Evolutionary conservation across 1,284 basidiomycete genomes (phyloP).

Genomic region (Trichosporon sp.): DNA sequence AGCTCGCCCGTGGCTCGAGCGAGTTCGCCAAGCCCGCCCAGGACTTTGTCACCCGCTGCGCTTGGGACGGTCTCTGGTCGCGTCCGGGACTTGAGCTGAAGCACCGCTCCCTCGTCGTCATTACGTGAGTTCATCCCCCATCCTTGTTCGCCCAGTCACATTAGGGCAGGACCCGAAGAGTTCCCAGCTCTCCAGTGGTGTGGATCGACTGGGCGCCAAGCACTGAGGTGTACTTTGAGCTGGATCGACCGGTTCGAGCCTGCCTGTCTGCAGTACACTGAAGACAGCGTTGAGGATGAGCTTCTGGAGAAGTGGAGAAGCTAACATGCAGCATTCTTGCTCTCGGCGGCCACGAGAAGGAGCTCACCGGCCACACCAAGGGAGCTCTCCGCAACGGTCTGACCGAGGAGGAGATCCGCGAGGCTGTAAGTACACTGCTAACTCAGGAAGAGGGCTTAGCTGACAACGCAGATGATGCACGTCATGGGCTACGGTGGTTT

Average conservation of each 20-base stretch:
- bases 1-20: constrained; percentile 28
- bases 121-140: constrained; percentile 28
- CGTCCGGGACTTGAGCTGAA: constrained; percentile 34
- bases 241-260: too few relatives aligned
- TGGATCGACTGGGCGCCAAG: too few relatives aligned
- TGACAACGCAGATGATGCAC: constrained; percentile 26
- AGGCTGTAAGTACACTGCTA: constrained; percentile 18
- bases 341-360: constrained; percentile 31
- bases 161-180: too few relatives aligned
- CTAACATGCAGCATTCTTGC: constrained; percentile 33
- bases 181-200: too few relatives aligned
- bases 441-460: too few relatives aligned
- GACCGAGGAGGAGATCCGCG: constrained; percentile 34
- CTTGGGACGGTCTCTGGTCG: constrained; percentile 34
- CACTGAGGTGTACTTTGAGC: background rate
- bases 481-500: constrained; percentile 34
- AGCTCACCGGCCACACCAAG: constrained; percentile 31
- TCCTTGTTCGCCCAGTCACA: too few relatives aligned
- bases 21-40: constrained; percentile 36
- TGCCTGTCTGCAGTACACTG: too few relatives aligned
- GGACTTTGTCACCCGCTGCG: constrained; percentile 33
- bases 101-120: constrained; percentile 34
- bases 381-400: constrained; percentile 34
- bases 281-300: background rate
- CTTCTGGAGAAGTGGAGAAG: background rate